These are phyloP conservation scores for Kwoniella botswanensis DNA, from an alignment of 768 basidiomycete genomes.

Conservation along the genomic window DNA sequence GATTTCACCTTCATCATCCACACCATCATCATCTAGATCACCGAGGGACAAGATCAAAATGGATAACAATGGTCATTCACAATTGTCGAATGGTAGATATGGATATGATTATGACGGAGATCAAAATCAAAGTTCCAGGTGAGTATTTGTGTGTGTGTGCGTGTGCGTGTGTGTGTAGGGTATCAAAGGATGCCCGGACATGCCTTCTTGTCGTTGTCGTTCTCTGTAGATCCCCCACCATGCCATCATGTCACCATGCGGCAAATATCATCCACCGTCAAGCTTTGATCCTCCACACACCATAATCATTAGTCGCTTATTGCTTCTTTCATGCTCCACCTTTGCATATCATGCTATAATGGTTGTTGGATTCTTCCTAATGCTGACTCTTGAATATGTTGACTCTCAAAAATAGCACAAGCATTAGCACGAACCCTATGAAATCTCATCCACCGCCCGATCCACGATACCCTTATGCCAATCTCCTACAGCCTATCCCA, in stretches of 20 bases:
- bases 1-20: background rate
- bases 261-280: too few relatives aligned
- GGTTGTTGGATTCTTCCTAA: background rate
- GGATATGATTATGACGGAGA: too few relatives aligned
- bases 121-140: too few relatives aligned
- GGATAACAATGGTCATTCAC: too few relatives aligned
- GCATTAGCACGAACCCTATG: background rate
- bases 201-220: background rate
- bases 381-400: background rate
- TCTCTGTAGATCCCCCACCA: background rate
- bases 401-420: background rate
- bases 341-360: background rate
- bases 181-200: background rate
- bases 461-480: conserved; percentile 27
- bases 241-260: background rate
- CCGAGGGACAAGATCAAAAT: too few relatives aligned
- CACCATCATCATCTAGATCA: background rate
- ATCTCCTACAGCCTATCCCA: conserved; percentile 16
- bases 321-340: background rate
- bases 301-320: too few relatives aligned
- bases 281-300: conserved; percentile 4
- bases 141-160: too few relatives aligned
- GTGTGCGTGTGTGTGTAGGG: background rate
- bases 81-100: too few relatives aligned
- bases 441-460: conserved; percentile 21